A percentile compares a stretch with the other conserved stretches of the same genome.
Conservation (phyloP, 768 basidiomycete genomes). For the Russula vinacea region DNA sequence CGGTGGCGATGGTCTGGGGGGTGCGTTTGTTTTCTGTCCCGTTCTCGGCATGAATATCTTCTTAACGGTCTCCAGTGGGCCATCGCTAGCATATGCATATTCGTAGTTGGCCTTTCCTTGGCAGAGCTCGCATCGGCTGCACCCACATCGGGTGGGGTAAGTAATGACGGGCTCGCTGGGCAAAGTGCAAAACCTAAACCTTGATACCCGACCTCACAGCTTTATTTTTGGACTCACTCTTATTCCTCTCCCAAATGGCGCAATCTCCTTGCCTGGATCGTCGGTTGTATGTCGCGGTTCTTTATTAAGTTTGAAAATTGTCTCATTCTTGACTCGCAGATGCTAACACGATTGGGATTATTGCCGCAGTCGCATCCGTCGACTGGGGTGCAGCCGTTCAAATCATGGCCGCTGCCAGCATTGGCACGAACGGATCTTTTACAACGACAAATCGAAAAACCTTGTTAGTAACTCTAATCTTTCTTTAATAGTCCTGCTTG, state of each 20-base stretch:
- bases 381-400: conserved; percentile 62
- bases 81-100: conserved; percentile 59
- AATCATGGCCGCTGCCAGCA: conserved; percentile 49
- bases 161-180: conserved; percentile 24
- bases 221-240: conserved; percentile 68
- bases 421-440: conserved; percentile 41
- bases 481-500: neutral
- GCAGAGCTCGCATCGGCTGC: conserved; percentile 68
- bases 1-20: conserved; percentile 72
- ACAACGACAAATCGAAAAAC: conserved; percentile 40
- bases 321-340: conserved; percentile 34
- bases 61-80: conserved; percentile 49
- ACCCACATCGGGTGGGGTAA: conserved; percentile 69
- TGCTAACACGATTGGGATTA: conserved; percentile 54
- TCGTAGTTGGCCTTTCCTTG: conserved; percentile 63
- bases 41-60: neutral
- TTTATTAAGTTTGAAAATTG: neutral
- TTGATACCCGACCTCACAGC: conserved; percentile 34
- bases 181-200: neutral
- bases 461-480: conserved; percentile 41
- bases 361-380: conserved; percentile 49
- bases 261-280: conserved; percentile 63
- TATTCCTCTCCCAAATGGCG: conserved; percentile 54
- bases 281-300: conserved; percentile 50
- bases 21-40: conserved; percentile 39